Percentiles rank a stretch among this genome's conserved stretches.
These are phyloP conservation scores for Saccharomyces hybrid DNA, from an alignment of 1,139 yeast genomes.

Conservation along the genomic window DNA sequence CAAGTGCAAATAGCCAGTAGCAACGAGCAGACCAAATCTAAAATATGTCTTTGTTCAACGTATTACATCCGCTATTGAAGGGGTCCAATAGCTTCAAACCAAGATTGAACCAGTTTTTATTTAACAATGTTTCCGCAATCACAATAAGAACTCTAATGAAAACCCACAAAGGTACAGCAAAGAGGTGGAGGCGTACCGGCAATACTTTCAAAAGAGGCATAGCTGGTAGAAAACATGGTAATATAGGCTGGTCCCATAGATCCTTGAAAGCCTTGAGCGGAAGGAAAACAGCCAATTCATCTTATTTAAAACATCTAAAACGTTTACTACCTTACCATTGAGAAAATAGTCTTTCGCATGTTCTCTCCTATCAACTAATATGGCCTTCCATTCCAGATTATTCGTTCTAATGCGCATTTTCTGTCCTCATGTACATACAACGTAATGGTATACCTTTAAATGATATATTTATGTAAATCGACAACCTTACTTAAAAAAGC, in stretches of 20 bases:
- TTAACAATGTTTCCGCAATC: conserved; percentile 14
- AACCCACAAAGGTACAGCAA: conserved; percentile 52
- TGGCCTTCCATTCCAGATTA: neutral
- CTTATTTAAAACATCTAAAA: conserved; percentile 42
- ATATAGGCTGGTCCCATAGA: conserved; percentile 74
- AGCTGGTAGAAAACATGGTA: conserved; percentile 89
- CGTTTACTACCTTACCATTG: conserved; percentile 38
- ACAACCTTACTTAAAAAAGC: too few species aligned
- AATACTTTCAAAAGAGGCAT: conserved; percentile 57
- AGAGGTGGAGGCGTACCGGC: conserved; percentile 72
- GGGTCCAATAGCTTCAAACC: conserved; percentile 6
- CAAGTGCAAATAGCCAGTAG: neutral
- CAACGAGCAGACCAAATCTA: neutral
- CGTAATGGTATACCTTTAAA: too few species aligned
- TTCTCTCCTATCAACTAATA: neutral
- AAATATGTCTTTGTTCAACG: neutral
- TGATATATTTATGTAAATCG: too few species aligned
- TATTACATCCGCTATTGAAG: neutral
- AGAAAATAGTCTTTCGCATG: neutral
- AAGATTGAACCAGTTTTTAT: conserved; percentile 4
- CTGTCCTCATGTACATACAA: neutral
- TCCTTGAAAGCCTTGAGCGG: conserved; percentile 58
- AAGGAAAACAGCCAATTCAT: conserved; percentile 47
- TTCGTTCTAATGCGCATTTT: neutral
- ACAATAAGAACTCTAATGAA: conserved; percentile 34